phyloP scores from a whole-genome alignment of 2,329 filamentous ascomycete species.

The Alternaria incomplexa region DNA sequence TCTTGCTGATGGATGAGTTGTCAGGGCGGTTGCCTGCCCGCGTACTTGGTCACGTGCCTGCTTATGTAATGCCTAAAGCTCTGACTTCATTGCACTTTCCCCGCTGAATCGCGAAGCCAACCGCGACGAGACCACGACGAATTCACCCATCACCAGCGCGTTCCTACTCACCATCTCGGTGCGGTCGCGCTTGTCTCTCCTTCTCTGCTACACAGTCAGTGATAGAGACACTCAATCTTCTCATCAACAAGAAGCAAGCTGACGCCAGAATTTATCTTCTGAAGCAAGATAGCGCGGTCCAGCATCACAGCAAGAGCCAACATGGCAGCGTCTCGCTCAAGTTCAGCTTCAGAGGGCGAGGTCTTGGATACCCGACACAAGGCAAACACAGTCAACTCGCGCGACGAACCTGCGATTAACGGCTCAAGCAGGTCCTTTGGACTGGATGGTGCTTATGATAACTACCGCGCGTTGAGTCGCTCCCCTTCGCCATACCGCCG shows the following conservation, averaged over 20 bases:
- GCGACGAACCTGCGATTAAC: slow-evolving; percentile 43
- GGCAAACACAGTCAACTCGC: slow-evolving; percentile 43
- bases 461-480: slow-evolving; percentile 34
- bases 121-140: slow-evolving; percentile 20
- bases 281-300: slow-evolving; percentile 10
- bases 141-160: slow-evolving; percentile 12
- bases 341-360: slow-evolving; percentile 41
- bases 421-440: slow-evolving; percentile 39
- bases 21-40: not conserved
- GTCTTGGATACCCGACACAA: slow-evolving; percentile 36
- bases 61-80: slow-evolving; percentile 9
- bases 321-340: slow-evolving; percentile 33
- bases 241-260: slow-evolving; percentile 38
- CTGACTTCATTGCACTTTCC: slow-evolving; percentile 16
- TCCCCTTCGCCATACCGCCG: slow-evolving; percentile 41
- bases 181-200: slow-evolving; percentile 20
- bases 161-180: slow-evolving; percentile 6
- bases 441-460: slow-evolving; percentile 36
- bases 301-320: slow-evolving; percentile 11
- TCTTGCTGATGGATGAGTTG: not conserved
- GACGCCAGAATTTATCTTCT: slow-evolving; percentile 30
- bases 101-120: slow-evolving; percentile 13
- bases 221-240: slow-evolving; percentile 39
- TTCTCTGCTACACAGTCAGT: slow-evolving; percentile 46
- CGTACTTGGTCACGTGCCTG: not conserved